Conservation (phyloP, 78 protist genomes). For the Dictyostelium purpureum region DNA sequence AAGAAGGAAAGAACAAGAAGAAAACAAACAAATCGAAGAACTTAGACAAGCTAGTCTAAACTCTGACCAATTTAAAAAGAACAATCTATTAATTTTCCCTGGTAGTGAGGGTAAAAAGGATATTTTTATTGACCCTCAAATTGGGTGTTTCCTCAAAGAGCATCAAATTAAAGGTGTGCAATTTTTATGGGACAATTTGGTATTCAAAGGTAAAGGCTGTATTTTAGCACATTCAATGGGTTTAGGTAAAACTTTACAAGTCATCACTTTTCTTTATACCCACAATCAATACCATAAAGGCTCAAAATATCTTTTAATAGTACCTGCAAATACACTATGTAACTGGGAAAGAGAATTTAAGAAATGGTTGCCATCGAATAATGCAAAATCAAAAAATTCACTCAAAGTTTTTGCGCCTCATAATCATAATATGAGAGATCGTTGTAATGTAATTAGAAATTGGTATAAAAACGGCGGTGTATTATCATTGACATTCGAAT, state of each 20-base stretch:
- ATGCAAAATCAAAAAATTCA: background rate
- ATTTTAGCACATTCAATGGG: constrained; percentile 94
- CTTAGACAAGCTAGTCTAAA: constrained; percentile 2
- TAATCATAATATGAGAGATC: background rate
- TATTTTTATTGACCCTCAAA: constrained; percentile 4
- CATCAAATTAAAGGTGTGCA: constrained; percentile 87
- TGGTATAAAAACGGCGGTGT: constrained; percentile 49
- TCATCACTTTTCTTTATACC: constrained; percentile 52
- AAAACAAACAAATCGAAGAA: constrained; percentile 9
- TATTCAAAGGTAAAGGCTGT: constrained; percentile 73
- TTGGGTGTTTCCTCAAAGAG: constrained; percentile 53
- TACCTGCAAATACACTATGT: constrained; percentile 44
- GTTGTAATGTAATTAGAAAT: background rate
- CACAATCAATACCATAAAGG: background rate
- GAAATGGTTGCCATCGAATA: constrained; percentile 47
- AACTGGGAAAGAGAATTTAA: constrained; percentile 51
- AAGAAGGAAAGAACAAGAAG: constrained; percentile 38
- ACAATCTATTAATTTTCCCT: constrained; percentile 9
- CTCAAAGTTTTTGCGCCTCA: background rate
- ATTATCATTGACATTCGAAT: constrained; percentile 15
- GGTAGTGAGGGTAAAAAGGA: background rate
- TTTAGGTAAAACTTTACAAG: constrained; percentile 88
- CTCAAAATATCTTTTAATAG: constrained; percentile 28
- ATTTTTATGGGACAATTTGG: constrained; percentile 80
- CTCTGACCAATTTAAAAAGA: background rate